These are phyloP conservation scores for Asclepias syriaca DNA, from an alignment of 257 asterid species.

Conservation along the genomic window DNA sequence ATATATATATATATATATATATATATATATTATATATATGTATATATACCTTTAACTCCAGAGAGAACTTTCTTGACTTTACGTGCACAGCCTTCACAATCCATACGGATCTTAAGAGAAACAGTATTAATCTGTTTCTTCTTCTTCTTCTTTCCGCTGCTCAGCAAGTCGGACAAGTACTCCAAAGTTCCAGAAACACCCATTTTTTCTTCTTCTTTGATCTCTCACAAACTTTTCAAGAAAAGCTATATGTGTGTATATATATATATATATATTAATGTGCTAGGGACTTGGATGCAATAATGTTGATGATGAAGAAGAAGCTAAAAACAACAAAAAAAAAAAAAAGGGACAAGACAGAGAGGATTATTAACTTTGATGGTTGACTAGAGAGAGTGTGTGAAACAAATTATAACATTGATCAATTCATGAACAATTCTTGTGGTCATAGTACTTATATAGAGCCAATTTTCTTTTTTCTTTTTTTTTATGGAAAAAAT, in stretches of 20 bases:
- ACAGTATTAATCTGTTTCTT: conserved; percentile 57
- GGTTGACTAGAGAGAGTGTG: too few relatives aligned
- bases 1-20: neutral
- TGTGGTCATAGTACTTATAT: too few relatives aligned
- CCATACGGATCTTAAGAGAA: conserved; percentile 68
- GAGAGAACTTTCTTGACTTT: conserved; percentile 58
- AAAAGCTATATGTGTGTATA: neutral
- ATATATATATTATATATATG: neutral
- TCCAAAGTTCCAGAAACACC: conserved; percentile 79
- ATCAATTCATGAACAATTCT: too few relatives aligned
- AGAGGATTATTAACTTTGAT: too few relatives aligned
- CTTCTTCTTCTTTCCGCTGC: conserved; percentile 51
- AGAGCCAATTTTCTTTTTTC: too few relatives aligned
- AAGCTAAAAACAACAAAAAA: too few relatives aligned
- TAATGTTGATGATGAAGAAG: too few relatives aligned
- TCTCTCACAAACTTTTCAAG: neutral
- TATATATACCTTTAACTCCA: conserved; percentile 60
- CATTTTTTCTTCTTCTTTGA: conserved; percentile 25
- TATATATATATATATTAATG: neutral
- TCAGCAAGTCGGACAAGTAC: conserved; percentile 54
- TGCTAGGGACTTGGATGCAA: neutral
- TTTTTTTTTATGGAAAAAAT: too few relatives aligned
- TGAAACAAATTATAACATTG: too few relatives aligned
- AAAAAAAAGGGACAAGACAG: too few relatives aligned
- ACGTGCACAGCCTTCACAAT: conserved; percentile 82